phyloP scores from a whole-genome alignment of 495 filamentous ascomycete species.

The Polyplosphaeria fusca region DNA sequence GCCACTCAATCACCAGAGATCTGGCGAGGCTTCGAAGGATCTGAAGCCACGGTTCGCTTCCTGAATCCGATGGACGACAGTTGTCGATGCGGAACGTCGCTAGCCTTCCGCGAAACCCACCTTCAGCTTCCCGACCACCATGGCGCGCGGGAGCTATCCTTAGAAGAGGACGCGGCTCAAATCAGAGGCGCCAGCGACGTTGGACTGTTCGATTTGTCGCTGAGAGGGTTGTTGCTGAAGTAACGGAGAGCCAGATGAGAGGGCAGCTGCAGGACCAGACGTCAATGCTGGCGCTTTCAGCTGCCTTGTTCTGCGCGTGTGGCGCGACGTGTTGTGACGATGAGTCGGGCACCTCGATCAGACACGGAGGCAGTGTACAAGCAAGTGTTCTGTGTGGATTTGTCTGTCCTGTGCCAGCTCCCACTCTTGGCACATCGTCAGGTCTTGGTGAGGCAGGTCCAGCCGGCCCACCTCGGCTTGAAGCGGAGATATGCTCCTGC shows the following conservation, averaged over 20 bases:
- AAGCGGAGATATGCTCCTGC: constrained; percentile 11
- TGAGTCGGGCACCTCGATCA: background rate
- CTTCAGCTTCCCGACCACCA: constrained; percentile 22
- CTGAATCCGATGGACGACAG: constrained; percentile 24
- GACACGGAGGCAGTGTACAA: no score
- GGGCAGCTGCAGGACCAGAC: constrained; percentile 6
- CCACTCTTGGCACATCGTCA: constrained; percentile 4
- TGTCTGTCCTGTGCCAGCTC: background rate
- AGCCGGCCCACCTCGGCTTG: constrained; percentile 27
- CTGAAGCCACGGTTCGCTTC: constrained; percentile 32
- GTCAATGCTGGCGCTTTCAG: constrained; percentile 18
- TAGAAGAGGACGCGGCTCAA: constrained; percentile 30
- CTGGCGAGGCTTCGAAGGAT: constrained; percentile 6
- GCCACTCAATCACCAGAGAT: constrained; percentile 26
- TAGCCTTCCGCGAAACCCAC: constrained; percentile 22
- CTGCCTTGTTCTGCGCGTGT: constrained; percentile 3
- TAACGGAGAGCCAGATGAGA: constrained; percentile 19
- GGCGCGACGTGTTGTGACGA: background rate
- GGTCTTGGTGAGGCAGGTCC: constrained; percentile 19
- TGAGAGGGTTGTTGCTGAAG: constrained; percentile 25
- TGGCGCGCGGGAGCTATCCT: constrained; percentile 36
- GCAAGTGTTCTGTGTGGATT: no score
- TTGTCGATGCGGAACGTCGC: constrained; percentile 16
- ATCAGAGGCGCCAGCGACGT: constrained; percentile 16
- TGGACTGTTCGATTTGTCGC: constrained; percentile 23